Conservation (phyloP, 805 yeast species). For the Ogataea kodamae region DNA sequence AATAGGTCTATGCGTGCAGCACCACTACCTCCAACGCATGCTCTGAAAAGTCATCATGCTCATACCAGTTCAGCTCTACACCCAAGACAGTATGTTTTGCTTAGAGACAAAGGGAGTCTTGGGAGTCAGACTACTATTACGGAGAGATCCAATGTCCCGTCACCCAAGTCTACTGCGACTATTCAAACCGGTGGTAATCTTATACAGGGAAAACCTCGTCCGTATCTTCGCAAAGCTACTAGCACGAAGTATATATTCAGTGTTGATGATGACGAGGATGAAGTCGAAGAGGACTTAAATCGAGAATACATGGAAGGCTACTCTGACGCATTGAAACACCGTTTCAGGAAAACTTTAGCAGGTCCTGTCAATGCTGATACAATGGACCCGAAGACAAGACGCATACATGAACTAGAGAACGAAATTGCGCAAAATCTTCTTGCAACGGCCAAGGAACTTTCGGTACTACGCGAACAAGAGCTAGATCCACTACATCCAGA, state of each 20-base stretch:
- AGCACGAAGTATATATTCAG: slow-evolving; percentile 50
- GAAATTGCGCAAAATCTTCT: slow-evolving; percentile 27
- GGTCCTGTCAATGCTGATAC: slow-evolving; percentile 3
- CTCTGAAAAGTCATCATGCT: slow-evolving; percentile 14
- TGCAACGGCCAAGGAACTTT: slow-evolving; percentile 25
- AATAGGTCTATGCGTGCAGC: slow-evolving; percentile 17
- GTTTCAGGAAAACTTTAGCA: slow-evolving; percentile 34
- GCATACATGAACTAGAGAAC: slow-evolving; percentile 25
- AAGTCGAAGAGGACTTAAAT: slow-evolving; percentile 57
- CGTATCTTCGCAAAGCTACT: slow-evolving; percentile 27
- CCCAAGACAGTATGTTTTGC: slow-evolving; percentile 31
- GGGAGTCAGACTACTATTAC: slow-evolving; percentile 3
- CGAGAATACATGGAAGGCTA: slow-evolving; percentile 68
- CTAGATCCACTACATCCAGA: slow-evolving; percentile 23
- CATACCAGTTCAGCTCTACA: slow-evolving; percentile 26
- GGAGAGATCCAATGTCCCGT: slow-evolving; percentile 9
- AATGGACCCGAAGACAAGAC: slow-evolving; percentile 12
- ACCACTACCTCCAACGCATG: slow-evolving; percentile 25
- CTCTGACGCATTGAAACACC: slow-evolving; percentile 59
- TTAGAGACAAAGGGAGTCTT: slow-evolving; percentile 26
- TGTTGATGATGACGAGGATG: slow-evolving; percentile 80
- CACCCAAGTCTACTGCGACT: slow-evolving; percentile 15
- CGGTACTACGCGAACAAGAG: slow-evolving; percentile 29
- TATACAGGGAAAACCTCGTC: slow-evolving; percentile 20
- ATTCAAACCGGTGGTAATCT: slow-evolving; percentile 8